Conservation (phyloP, 2,329 filamentous ascomycete genomes). For the Pyrenochaeta sp. region DNA sequence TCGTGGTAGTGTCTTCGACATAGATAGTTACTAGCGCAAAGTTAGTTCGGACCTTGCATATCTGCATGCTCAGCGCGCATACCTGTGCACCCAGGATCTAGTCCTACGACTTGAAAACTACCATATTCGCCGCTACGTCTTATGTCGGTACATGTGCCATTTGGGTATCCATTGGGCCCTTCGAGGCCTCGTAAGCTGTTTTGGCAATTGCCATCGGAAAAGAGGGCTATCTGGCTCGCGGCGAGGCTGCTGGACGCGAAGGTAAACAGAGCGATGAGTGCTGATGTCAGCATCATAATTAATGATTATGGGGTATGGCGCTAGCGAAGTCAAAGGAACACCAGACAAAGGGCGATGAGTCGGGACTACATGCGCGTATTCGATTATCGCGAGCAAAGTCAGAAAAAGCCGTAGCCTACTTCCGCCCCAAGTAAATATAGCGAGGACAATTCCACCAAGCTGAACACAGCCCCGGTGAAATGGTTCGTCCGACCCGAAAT, state of each 20-base stretch:
- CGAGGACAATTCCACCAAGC: too few relatives aligned
- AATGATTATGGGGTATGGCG: too few relatives aligned
- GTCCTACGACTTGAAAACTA: slow-evolving; percentile 33
- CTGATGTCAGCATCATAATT: too few relatives aligned
- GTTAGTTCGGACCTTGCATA: not conserved
- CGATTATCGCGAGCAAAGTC: too few relatives aligned
- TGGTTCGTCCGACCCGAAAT: too few relatives aligned
- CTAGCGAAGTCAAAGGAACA: too few relatives aligned
- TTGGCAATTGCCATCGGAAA: slow-evolving; percentile 17
- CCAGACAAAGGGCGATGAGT: too few relatives aligned
- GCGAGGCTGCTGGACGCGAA: not conserved
- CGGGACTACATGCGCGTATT: too few relatives aligned
- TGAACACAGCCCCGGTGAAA: too few relatives aligned
- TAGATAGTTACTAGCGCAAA: slow-evolving; percentile 14
- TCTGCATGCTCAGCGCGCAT: not conserved
- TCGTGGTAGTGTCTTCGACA: slow-evolving; percentile 1
- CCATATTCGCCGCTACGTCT: slow-evolving; percentile 17
- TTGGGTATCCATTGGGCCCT: slow-evolving; percentile 25
- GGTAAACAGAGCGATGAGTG: not conserved
- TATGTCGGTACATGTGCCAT: slow-evolving; percentile 25
- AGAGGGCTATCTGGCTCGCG: slow-evolving; percentile 16
- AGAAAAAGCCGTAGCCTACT: too few relatives aligned
- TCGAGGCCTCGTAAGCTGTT: slow-evolving; percentile 14
- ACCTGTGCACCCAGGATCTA: slow-evolving; percentile 37
- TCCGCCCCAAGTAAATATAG: too few relatives aligned